These are phyloP conservation scores for Mycena epipterygia DNA, from an alignment of 768 basidiomycete genomes.

Conservation along the genomic window DNA sequence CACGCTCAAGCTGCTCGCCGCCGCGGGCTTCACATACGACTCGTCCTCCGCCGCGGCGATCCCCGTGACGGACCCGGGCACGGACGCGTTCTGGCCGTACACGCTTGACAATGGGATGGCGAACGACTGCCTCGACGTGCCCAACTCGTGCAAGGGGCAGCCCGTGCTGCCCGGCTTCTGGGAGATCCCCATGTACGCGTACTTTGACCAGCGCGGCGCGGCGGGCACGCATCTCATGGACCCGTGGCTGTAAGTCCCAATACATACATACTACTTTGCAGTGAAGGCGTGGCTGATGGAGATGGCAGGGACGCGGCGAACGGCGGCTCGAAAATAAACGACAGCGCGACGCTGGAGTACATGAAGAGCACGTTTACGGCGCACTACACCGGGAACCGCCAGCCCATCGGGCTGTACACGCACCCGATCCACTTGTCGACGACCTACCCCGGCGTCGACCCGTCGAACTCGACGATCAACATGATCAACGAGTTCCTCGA, in stretches of 20 bases:
- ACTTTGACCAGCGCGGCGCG: slow-evolving; percentile 72
- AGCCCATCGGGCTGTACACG: slow-evolving; percentile 86
- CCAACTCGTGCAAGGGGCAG: slow-evolving; percentile 73
- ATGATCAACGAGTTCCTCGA: slow-evolving; percentile 88
- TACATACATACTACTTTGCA: not conserved
- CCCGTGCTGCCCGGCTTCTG: slow-evolving; percentile 83
- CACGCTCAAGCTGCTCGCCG: slow-evolving; percentile 70
- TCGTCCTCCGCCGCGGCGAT: slow-evolving; percentile 71
- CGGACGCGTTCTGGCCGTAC: slow-evolving; percentile 89
- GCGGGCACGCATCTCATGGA: slow-evolving; percentile 83
- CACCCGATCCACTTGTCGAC: slow-evolving; percentile 79
- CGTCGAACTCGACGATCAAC: slow-evolving; percentile 66
- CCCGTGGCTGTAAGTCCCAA: slow-evolving; percentile 74
- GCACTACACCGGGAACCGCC: slow-evolving; percentile 82
- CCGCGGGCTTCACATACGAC: slow-evolving; percentile 79
- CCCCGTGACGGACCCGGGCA: slow-evolving; percentile 73
- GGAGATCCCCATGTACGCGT: slow-evolving; percentile 89
- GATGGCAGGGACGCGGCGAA: slow-evolving; percentile 60
- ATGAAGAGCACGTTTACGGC: slow-evolving; percentile 81
- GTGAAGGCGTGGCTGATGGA: not conserved
- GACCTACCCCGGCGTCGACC: slow-evolving; percentile 71
- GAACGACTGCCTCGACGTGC: slow-evolving; percentile 76
- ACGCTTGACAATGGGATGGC: slow-evolving; percentile 85
- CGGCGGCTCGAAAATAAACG: slow-evolving; percentile 63
- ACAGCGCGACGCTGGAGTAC: slow-evolving; percentile 75